A percentile compares a stretch with the other conserved stretches of the same genome.
Evolutionary conservation across 768 basidiomycete genomes (phyloP).

Genomic region (Gymnopilus junonius): DNA sequence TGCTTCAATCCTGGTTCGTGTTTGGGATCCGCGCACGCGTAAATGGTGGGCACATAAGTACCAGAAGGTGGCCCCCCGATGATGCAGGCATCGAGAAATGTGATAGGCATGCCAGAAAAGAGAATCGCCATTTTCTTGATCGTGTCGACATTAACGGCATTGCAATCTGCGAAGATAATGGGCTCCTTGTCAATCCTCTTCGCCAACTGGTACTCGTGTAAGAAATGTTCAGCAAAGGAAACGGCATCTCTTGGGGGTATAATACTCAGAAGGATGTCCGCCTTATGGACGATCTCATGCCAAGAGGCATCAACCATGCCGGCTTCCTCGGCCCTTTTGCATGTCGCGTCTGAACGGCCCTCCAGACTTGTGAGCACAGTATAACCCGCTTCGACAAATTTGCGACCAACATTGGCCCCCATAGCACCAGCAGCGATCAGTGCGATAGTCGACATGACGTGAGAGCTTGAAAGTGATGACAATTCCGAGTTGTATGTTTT

Average conservation of each 20-base stretch:
- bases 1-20: slow-evolving; percentile 34
- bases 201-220: slow-evolving; percentile 29
- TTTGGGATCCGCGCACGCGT: slow-evolving; percentile 51
- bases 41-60: slow-evolving; percentile 56
- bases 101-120: slow-evolving; percentile 39
- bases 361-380: slow-evolving; percentile 59
- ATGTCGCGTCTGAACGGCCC: slow-evolving; percentile 55
- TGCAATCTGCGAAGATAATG: slow-evolving; percentile 57
- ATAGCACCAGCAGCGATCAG: slow-evolving; percentile 62
- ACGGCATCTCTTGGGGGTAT: slow-evolving; percentile 60
- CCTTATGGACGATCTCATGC: slow-evolving; percentile 32
- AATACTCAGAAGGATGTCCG: slow-evolving; percentile 58
- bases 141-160: slow-evolving; percentile 58
- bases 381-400: slow-evolving; percentile 49
- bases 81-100: slow-evolving; percentile 60
- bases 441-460: slow-evolving; percentile 40
- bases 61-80: slow-evolving; percentile 58
- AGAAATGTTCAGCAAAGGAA: slow-evolving; percentile 45
- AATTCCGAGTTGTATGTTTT: background rate
- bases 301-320: slow-evolving; percentile 47
- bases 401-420: slow-evolving; percentile 59
- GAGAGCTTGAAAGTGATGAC: slow-evolving; percentile 22
- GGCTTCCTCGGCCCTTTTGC: slow-evolving; percentile 51
- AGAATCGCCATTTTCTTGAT: slow-evolving; percentile 50
- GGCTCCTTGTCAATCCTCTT: slow-evolving; percentile 16